Percentiles rank a stretch among this genome's conserved stretches.
phyloP scores from a whole-genome alignment of 73 alveolate genomes.

The Symbiodinium pilosum region DNA sequence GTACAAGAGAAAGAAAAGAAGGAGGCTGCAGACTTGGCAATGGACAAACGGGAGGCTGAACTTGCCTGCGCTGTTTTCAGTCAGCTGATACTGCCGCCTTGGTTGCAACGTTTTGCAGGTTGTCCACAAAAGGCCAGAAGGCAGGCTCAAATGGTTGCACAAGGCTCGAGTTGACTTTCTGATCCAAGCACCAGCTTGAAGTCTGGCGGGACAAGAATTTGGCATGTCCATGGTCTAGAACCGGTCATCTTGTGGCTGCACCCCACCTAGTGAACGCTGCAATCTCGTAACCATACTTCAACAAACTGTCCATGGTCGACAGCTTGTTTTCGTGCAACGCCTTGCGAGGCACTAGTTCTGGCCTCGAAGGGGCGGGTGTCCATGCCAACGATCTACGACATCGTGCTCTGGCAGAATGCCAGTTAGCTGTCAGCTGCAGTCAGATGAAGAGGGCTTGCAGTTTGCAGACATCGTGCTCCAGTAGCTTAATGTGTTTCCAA shows the following conservation, averaged over 20 bases:
- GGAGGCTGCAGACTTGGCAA: slow-evolving; percentile 63
- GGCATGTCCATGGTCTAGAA: no score
- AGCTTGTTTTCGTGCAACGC: not conserved
- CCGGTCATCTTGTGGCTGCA: no score
- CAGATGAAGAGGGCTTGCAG: no score
- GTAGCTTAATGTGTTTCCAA: no score
- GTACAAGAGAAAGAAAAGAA: slow-evolving; percentile 50
- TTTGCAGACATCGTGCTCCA: no score
- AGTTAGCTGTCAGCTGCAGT: no score
- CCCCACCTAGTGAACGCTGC: no score
- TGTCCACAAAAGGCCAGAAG: slow-evolving; percentile 56
- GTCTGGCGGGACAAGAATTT: no score
- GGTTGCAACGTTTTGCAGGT: slow-evolving; percentile 1
- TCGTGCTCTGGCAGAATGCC: slow-evolving; percentile 1
- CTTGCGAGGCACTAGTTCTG: slow-evolving; percentile 52
- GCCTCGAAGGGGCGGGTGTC: slow-evolving; percentile 79
- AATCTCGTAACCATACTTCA: no score
- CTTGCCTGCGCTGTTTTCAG: not conserved
- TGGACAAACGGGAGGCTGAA: slow-evolving; percentile 70
- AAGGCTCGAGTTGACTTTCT: not conserved
- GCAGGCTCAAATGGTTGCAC: slow-evolving; percentile 74
- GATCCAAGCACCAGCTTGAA: no score
- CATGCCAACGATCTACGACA: slow-evolving; percentile 45
- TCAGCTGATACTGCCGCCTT: not conserved
- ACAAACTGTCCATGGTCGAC: no score